Conservation (phyloP, 2,329 filamentous ascomycete genomes). For the Fusarium palustre region DNA sequence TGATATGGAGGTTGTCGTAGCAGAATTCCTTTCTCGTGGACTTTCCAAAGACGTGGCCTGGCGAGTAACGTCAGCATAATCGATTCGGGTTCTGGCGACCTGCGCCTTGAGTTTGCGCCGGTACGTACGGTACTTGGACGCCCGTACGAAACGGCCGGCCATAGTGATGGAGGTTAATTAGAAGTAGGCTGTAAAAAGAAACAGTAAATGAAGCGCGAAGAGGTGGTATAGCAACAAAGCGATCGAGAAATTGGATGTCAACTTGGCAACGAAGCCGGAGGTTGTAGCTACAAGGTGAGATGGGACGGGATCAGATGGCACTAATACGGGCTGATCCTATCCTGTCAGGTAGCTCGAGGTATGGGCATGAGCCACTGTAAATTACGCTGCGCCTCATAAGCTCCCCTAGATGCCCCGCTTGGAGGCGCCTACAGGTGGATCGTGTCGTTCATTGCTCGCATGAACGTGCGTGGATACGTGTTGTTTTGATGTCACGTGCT, state of each 20-base stretch:
- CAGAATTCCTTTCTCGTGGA: conserved; percentile 96
- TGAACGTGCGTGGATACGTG: conserved; percentile 21
- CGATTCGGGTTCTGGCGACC: conserved; percentile 21
- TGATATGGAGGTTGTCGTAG: conserved; percentile 98
- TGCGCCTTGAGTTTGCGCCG: conserved; percentile 45
- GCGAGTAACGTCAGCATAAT: conserved; percentile 46
- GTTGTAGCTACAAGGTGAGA: conserved; percentile 38
- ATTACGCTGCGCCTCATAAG: conserved; percentile 45
- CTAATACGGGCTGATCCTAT: conserved; percentile 24
- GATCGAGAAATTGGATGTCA: conserved; percentile 24
- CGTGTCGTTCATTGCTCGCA: conserved; percentile 20
- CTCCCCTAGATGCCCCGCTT: conserved; percentile 26
- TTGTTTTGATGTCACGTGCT: conserved; percentile 35
- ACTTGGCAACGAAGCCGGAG: conserved; percentile 40
- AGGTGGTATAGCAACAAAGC: conserved; percentile 13
- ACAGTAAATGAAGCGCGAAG: conserved; percentile 15
- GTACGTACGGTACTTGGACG: conserved; percentile 75
- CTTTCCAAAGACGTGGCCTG: conserved; percentile 98
- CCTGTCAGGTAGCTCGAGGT: conserved; percentile 23
- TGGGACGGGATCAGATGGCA: conserved; percentile 11
- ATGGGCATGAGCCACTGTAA: conserved; percentile 39
- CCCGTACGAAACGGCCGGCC: conserved; percentile 74
- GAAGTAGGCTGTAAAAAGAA: conserved; percentile 20
- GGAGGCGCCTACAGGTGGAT: conserved; percentile 24
- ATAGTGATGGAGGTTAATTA: conserved; percentile 55